Conservation (phyloP, 169 alveolate species). For the Eimeria sp. region DNA sequence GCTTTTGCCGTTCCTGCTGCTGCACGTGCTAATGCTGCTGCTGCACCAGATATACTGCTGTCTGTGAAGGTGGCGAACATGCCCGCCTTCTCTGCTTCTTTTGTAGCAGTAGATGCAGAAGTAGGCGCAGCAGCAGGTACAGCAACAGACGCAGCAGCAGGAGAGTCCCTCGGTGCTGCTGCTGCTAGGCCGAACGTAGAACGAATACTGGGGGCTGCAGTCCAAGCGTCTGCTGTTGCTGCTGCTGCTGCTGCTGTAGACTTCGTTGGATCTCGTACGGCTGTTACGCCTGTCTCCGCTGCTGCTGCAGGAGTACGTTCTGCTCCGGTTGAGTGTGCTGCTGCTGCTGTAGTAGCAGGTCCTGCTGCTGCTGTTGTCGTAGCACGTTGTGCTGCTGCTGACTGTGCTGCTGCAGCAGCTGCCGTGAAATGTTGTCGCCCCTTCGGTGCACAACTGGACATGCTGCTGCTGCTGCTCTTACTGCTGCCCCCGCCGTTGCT, state of each 20-base stretch:
- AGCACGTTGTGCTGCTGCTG: background rate
- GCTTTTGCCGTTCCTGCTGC: background rate
- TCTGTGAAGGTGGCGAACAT: background rate
- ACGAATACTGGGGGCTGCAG: background rate
- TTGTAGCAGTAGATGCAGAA: background rate
- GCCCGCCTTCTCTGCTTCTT: background rate
- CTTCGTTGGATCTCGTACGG: background rate
- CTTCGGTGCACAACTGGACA: background rate
- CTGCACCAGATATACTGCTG: background rate
- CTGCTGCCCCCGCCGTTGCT: background rate
- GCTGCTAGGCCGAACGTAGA: background rate
- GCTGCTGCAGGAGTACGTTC: background rate
- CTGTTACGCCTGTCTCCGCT: background rate
- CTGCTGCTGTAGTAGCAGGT: background rate
- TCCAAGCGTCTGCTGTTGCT: background rate
- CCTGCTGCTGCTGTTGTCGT: background rate
- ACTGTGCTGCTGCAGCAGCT: slow-evolving; percentile 10
- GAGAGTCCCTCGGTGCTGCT: background rate
- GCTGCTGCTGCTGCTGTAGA: background rate
- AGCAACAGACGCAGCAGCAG: background rate
- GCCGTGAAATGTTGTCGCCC: background rate
- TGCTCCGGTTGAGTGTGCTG: background rate
- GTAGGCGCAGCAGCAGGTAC: background rate
- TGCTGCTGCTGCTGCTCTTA: slow-evolving; percentile 26
- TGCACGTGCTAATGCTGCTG: background rate